A percentile compares a stretch with the other conserved stretches of the same genome.
Conservation (phyloP, 163 green algal species). For the Trebouxiophyceae sp. region DNA sequence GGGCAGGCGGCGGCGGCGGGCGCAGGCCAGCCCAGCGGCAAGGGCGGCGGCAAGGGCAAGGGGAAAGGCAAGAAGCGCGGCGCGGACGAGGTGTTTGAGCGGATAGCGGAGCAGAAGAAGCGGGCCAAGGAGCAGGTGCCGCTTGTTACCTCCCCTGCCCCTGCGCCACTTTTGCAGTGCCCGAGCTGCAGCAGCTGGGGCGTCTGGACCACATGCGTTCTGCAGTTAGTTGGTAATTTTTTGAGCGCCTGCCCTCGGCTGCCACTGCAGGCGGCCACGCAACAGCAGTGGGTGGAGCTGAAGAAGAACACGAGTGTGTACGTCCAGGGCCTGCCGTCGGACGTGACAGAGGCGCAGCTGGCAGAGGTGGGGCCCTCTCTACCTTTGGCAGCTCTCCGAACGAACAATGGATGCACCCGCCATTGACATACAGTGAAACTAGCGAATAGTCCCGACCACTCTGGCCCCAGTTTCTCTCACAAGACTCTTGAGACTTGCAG, state of each 20-base stretch:
- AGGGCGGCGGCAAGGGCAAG: conserved; percentile 1
- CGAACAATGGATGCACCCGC: no score
- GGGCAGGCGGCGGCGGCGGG: not conserved
- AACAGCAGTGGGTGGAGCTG: conserved; percentile 35
- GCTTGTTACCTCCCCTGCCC: no score
- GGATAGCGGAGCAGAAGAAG: conserved; percentile 13
- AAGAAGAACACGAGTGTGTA: conserved; percentile 89
- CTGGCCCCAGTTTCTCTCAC: no score
- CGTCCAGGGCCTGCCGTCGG: conserved; percentile 78
- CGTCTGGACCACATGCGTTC: no score
- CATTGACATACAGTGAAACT: no score
- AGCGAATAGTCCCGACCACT: no score
- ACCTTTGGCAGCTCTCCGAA: no score
- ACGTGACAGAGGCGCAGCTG: conserved; percentile 78
- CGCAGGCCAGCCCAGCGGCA: not conserved
- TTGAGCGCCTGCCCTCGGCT: no score
- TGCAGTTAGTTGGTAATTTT: no score
- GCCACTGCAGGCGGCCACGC: not conserved
- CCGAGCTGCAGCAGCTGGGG: no score
- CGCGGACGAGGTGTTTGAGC: conserved; percentile 8
- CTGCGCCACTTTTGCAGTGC: no score
- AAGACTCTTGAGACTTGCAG: no score
- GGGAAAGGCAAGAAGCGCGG: not conserved
- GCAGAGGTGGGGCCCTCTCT: conserved; percentile 24
- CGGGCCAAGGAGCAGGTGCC: conserved; percentile 25